A percentile compares a stretch with the other conserved stretches of the same genome.
Evolutionary conservation across 176 grass and related monocot species (phyloP).

Genomic region (Poa annua): DNA sequence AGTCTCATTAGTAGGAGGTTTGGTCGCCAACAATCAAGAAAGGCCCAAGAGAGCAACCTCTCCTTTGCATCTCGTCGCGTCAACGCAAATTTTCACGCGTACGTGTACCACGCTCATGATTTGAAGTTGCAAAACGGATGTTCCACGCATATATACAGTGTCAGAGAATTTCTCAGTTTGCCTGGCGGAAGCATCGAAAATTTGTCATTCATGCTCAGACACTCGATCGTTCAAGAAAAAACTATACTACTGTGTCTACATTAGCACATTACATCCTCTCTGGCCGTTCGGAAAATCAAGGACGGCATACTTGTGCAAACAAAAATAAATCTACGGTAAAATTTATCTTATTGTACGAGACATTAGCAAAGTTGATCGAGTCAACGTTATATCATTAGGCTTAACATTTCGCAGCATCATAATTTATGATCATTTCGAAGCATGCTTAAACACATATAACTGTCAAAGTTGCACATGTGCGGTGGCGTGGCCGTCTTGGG

Average conservation of each 20-base stretch:
- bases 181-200: not conserved
- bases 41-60: conserved; percentile 31
- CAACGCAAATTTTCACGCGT: not conserved
- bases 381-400: not conserved
- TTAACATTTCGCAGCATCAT: not conserved
- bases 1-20: conserved; percentile 46
- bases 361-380: not conserved
- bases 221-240: not conserved
- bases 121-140: not conserved
- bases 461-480: not conserved
- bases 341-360: not conserved
- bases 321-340: not conserved
- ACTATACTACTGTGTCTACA: not conserved
- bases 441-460: not conserved
- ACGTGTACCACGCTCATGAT: not conserved
- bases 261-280: too few relatives aligned
- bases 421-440: not conserved
- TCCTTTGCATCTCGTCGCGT: conserved; percentile 23
- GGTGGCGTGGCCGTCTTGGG: not conserved
- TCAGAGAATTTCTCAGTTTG: not conserved
- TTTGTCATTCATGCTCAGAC: not conserved
- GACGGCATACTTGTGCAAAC: not conserved
- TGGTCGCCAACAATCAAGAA: conserved; percentile 39
- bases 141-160: not conserved
- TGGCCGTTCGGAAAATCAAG: not conserved